Conservation (phyloP, 2,329 filamentous ascomycete genomes). For the Scytalidium sp. region DNA sequence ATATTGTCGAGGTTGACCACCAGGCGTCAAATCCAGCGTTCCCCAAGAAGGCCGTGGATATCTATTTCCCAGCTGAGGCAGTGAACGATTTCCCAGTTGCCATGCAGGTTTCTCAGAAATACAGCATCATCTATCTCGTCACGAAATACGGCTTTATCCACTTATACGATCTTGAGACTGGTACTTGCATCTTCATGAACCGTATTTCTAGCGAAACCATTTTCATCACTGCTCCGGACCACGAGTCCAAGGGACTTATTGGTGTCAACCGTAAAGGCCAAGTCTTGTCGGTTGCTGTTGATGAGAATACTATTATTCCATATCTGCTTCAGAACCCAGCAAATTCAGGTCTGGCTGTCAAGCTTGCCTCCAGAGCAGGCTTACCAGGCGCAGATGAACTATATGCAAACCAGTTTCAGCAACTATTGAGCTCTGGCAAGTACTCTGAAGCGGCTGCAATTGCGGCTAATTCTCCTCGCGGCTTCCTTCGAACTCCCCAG, state of each 20-base stretch:
- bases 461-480: constrained; percentile 92
- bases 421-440: constrained; percentile 74
- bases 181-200: constrained; percentile 98
- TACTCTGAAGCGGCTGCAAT: constrained; percentile 91
- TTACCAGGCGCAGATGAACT: constrained; percentile 92
- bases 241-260: constrained; percentile 81
- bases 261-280: constrained; percentile 98
- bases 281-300: constrained; percentile 88
- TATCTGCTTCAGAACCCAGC: constrained; percentile 97
- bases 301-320: constrained; percentile 86
- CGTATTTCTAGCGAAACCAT: constrained; percentile 99
- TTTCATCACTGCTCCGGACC: constrained; percentile 87
- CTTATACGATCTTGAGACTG: constrained; percentile 95
- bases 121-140: constrained; percentile 94
- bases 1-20: constrained; percentile 97
- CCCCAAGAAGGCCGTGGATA: constrained; percentile 93
- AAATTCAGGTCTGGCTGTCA: constrained; percentile 90
- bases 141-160: constrained; percentile 99
- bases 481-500: constrained; percentile 89
- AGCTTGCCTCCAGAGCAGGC: constrained; percentile 90
- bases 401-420: constrained; percentile 90
- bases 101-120: constrained; percentile 95
- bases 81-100: constrained; percentile 97
- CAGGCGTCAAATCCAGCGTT: constrained; percentile 85
- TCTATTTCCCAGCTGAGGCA: constrained; percentile 95